These are phyloP conservation scores for Albugo laibachii DNA, from an alignment of 352 stramenopile genomes.

Conservation along the genomic window DNA sequence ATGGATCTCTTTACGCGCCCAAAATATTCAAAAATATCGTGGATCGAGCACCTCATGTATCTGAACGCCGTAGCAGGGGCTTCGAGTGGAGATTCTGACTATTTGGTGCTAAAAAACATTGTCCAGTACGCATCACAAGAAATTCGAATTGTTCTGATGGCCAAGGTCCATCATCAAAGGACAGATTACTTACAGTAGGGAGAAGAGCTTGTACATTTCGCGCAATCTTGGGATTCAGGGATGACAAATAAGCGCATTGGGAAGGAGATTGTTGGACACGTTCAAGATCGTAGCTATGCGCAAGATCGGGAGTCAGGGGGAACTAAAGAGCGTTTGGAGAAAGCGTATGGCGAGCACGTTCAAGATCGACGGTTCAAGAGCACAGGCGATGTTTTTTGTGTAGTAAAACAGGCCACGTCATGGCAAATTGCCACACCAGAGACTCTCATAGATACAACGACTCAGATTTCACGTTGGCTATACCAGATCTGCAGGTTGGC, in stretches of 20 bases:
- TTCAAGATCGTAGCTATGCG: no score
- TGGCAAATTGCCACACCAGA: no score
- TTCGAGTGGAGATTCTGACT: background rate
- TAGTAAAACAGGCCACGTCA: background rate
- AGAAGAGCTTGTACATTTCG: background rate
- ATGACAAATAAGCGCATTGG: background rate
- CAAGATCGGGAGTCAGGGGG: background rate
- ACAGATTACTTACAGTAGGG: background rate
- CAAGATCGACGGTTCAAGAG: background rate
- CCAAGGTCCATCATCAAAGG: background rate
- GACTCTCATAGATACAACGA: no score
- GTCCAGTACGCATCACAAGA: background rate
- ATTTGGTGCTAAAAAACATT: background rate
- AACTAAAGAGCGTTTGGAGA: background rate
- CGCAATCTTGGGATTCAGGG: background rate
- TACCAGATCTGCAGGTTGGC: no score
- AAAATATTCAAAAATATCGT: slow-evolving; percentile 5
- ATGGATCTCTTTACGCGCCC: slow-evolving; percentile 9
- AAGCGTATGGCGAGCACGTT: background rate
- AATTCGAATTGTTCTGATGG: background rate
- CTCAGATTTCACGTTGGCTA: background rate
- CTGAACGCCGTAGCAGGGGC: slow-evolving; percentile 5
- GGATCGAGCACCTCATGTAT: slow-evolving; percentile 10
- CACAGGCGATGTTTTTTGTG: background rate
- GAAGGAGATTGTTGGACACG: no score